These are phyloP conservation scores for Isochrysis galbana DNA, from an alignment of 78 protist genomes.

Conservation along the genomic window DNA sequence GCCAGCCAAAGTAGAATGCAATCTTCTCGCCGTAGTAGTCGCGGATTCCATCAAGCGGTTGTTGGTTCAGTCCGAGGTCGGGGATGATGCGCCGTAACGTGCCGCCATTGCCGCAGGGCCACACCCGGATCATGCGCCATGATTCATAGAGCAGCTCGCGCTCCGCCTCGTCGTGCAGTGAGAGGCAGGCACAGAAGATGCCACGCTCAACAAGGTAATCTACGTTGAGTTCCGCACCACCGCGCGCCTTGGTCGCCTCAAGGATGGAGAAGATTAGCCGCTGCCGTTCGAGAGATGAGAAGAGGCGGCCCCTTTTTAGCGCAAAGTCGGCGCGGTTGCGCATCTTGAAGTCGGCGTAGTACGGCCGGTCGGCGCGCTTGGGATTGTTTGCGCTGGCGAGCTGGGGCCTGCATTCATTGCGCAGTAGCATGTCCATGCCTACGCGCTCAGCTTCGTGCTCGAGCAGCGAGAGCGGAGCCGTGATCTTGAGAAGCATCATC, in stretches of 20 bases:
- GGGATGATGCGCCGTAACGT: background rate
- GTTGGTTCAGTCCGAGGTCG: background rate
- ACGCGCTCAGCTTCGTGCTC: background rate
- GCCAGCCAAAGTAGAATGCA: slow-evolving; percentile 2
- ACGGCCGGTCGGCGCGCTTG: background rate
- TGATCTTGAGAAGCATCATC: background rate
- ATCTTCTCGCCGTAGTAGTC: slow-evolving; percentile 14
- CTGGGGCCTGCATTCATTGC: no score
- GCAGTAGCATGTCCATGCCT: background rate
- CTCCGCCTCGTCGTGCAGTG: background rate
- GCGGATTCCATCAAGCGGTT: background rate
- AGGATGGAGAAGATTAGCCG: background rate
- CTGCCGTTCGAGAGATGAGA: background rate
- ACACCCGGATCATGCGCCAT: background rate
- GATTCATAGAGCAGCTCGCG: background rate
- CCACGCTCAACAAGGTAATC: background rate
- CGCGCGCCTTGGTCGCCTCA: background rate
- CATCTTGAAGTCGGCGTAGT: background rate
- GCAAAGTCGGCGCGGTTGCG: background rate
- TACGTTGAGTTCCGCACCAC: background rate
- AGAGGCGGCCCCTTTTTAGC: background rate
- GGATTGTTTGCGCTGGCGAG: background rate
- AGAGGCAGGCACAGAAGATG: background rate
- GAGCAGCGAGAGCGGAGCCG: background rate
- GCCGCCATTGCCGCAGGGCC: background rate